These are phyloP conservation scores for Microcos paniculata DNA, from an alignment of 345 rosid genomes.

Conservation along the genomic window DNA sequence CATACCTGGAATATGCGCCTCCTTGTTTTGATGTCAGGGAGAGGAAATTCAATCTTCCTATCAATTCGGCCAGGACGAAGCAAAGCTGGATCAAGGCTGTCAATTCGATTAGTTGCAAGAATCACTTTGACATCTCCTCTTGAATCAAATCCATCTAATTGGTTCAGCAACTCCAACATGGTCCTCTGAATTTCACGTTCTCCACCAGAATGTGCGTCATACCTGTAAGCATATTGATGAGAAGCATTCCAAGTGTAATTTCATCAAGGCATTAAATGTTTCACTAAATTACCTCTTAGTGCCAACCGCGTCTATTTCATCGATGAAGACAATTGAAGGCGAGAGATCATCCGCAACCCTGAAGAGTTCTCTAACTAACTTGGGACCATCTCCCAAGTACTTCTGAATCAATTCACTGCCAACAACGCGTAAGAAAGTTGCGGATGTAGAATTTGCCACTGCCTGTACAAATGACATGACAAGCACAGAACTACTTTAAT, in stretches of 20 bases:
- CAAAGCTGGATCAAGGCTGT: conserved; percentile 95
- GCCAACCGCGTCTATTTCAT: conserved; percentile 98
- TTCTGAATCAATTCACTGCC: conserved; percentile 98
- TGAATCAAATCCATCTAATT: conserved; percentile 95
- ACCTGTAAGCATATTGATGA: conserved; percentile 36
- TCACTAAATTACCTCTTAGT: conserved; percentile 68
- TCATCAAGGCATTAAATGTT: not conserved
- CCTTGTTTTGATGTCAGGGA: conserved; percentile 98
- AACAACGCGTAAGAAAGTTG: conserved; percentile 94
- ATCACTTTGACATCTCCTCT: conserved; percentile 98
- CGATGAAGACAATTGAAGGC: conserved; percentile 94
- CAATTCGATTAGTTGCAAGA: conserved; percentile 93
- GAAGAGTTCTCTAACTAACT: conserved; percentile 92
- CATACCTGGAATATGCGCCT: conserved; percentile 93
- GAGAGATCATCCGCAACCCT: conserved; percentile 95
- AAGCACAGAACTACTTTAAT: not conserved
- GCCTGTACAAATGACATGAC: conserved; percentile 49
- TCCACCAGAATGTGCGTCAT: conserved; percentile 96
- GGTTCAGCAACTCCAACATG: conserved; percentile 94
- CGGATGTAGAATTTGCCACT: conserved; percentile 95
- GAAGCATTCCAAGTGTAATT: not conserved
- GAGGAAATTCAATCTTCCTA: conserved; percentile 95
- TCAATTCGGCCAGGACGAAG: conserved; percentile 97
- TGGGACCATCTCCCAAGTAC: conserved; percentile 96
- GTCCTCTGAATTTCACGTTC: conserved; percentile 99